Conservation (phyloP, 768 basidiomycete species). For the Roridomyces roridus region DNA sequence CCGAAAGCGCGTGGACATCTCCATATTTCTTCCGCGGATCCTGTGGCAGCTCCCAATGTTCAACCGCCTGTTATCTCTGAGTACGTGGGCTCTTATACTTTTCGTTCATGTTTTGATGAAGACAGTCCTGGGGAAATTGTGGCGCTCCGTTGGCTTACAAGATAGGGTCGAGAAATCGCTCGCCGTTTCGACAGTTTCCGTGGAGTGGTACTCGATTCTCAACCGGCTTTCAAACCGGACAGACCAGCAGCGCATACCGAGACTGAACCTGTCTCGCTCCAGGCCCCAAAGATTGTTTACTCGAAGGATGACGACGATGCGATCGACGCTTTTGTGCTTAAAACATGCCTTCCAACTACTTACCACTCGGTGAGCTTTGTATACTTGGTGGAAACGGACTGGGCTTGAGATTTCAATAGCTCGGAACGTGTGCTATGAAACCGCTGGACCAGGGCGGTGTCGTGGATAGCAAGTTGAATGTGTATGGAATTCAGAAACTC, state of each 20-base stretch:
- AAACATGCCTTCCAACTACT: constrained; percentile 43
- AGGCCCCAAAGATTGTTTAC: constrained; percentile 46
- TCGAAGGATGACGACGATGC: too few relatives aligned
- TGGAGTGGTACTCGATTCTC: too few relatives aligned
- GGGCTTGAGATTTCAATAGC: too few relatives aligned
- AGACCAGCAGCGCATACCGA: constrained; percentile 36
- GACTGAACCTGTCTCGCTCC: constrained; percentile 40
- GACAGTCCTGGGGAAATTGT: constrained; percentile 51
- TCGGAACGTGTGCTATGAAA: constrained; percentile 76
- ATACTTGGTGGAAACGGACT: neutral
- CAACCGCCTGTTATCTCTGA: too few relatives aligned
- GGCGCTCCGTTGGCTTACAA: constrained; percentile 61
- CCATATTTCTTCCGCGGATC: too few relatives aligned
- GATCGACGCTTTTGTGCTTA: constrained; percentile 46
- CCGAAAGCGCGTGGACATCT: too few relatives aligned
- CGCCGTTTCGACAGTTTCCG: too few relatives aligned
- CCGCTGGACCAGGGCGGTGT: constrained; percentile 62
- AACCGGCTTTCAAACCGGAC: constrained; percentile 43
- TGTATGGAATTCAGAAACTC: constrained; percentile 55
- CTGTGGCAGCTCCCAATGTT: too few relatives aligned
- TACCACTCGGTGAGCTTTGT: constrained; percentile 50
- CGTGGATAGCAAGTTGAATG: constrained; percentile 64
- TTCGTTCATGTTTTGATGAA: too few relatives aligned
- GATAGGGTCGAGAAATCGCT: constrained; percentile 53
- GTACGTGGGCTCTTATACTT: too few relatives aligned